Base-by-base conservation (phyloP, 31 red algal genomes). In the Endocladia muricata region DNA sequence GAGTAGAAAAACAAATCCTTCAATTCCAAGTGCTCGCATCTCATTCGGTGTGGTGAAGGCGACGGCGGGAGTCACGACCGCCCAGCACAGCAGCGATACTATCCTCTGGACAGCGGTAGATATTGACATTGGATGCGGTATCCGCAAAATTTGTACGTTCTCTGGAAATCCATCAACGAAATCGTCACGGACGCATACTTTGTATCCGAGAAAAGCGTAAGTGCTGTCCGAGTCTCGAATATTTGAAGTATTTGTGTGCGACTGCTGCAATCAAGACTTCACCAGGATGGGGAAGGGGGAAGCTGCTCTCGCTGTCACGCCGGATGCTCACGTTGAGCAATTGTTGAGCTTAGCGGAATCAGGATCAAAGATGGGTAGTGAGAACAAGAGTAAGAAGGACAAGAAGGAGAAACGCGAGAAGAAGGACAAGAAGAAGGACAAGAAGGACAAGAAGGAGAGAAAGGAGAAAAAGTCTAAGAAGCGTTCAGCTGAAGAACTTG, bases 341-440 rank as follows among this genome's bases (percentile, higher is more conserved):
- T 15, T 58, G 55, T 22, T 58, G 4, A 5, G 30, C 55, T 22
- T 15, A 6, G 55, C 55, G 13, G 6, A 4, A 11, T 28, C 32
- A 22, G 38, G 30, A 5, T 6, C 55, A 29, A 77, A 63, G 25
- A 33, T n/a, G 30, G 73, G 26, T 26, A 51, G 52, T 21, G 61
- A 77, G 49, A 55, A 77, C 0, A 76, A 76, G 56, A 75, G 77
- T 31, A 54, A 29, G 28, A 64, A 86, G 28, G 38, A 67, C 4
- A 76, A 76, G 54, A 43, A 61, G 21, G 21, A 33, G 15, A 85
- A 85, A 63, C 51, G 40, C 5, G 43, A 82, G 19, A 73, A 67
- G 30, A 70, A 86, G 61, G 47, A 81, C 6, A 58, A 59, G 77
- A 55, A 81, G 55, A 84, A 72, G 42, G 59, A 49, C 30, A 78